A percentile compares a stretch with the other conserved stretches of the same genome.
Conservation (phyloP, 768 basidiomycete genomes). For the Mrakia hoshinonis region DNA sequence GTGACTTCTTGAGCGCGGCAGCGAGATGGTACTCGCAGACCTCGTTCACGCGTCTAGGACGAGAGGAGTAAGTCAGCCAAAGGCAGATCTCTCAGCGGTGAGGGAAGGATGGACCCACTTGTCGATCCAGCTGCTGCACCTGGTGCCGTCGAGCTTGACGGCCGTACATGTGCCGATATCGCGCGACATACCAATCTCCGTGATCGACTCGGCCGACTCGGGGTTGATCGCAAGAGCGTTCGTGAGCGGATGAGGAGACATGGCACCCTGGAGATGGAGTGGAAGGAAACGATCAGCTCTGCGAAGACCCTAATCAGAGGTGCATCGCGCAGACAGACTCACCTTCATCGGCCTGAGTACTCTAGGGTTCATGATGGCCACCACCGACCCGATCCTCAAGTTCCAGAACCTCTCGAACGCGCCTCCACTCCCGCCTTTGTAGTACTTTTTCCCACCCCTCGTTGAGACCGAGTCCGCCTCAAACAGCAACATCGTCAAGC, state of each 20-base stretch:
- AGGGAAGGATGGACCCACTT: slow-evolving; percentile 35
- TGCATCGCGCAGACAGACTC: not conserved
- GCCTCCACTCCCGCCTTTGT: slow-evolving; percentile 81
- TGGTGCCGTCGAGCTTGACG: slow-evolving; percentile 64
- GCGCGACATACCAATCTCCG: slow-evolving; percentile 71
- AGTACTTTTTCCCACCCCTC: slow-evolving; percentile 54
- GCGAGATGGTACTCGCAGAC: slow-evolving; percentile 90
- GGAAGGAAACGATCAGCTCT: slow-evolving; percentile 29
- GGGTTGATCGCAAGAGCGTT: slow-evolving; percentile 85
- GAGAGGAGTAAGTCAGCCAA: not conserved
- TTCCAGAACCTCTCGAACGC: slow-evolving; percentile 84
- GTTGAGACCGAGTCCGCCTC: slow-evolving; percentile 61
- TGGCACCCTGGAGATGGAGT: slow-evolving; percentile 33
- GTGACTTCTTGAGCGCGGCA: slow-evolving; percentile 61
- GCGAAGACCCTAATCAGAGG: slow-evolving; percentile 42
- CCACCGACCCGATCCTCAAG: slow-evolving; percentile 76
- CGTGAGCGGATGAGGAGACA: slow-evolving; percentile 61
- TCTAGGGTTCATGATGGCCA: slow-evolving; percentile 79
- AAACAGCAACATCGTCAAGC: slow-evolving; percentile 73
- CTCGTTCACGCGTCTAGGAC: slow-evolving; percentile 57
- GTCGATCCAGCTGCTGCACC: slow-evolving; percentile 83
- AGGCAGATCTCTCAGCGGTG: not conserved
- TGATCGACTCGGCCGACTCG: slow-evolving; percentile 65
- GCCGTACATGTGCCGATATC: slow-evolving; percentile 83
- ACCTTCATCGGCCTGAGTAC: slow-evolving; percentile 69